Evolutionary conservation across 306 rosid species (phyloP), one percentile per base, ranked within the genome.

Genomic region (Lathyrus sativus): DNA sequence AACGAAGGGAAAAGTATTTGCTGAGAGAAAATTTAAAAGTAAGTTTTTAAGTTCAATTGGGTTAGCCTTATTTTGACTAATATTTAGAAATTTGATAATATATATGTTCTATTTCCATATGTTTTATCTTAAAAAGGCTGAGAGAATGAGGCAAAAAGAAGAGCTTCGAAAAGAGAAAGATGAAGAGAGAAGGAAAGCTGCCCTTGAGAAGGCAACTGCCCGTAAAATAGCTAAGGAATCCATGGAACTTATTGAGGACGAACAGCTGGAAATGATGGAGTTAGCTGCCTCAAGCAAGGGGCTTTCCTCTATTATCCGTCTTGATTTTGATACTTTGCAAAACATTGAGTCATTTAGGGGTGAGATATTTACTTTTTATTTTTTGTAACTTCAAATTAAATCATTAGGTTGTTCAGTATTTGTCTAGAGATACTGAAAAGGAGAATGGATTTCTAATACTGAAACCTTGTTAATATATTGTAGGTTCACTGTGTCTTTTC

Each of bases 181-280:
- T 71, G 96, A 76, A 62, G 99, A 85, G 78, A 86, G 91, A 80
- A 87, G 96, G 78, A 85, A 93, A 86, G 96, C 88, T 78, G 97
- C 99, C 41, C 79, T 93, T 65, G 99, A 90, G 79, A 93, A 90
- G 81, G 97, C 99, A 56, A 85, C 89, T 70, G 97, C 97, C 42
- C 95, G 96, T 41, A 93, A 83, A 78, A 86, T 93, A 48, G 95
- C 96, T 73, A 87, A 84, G 79, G 96, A 93, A 78, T 90, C 99
- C 75, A 88, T 93, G 97, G 99, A 93, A 68, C 92, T 93, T 77
- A 86, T 90, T 76, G 97, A 93, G 85, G 99, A 93, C 74, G 99
- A 90, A 73, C 99, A 93, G 65, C 86, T 93, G 69, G 99, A 93
- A 81, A 64, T 93, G 84, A 90, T 93, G 99, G 99, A 90, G 74